Base-by-base conservation (phyloP, 1,139 yeast genomes). In the Kazachstania sp. region DNA sequence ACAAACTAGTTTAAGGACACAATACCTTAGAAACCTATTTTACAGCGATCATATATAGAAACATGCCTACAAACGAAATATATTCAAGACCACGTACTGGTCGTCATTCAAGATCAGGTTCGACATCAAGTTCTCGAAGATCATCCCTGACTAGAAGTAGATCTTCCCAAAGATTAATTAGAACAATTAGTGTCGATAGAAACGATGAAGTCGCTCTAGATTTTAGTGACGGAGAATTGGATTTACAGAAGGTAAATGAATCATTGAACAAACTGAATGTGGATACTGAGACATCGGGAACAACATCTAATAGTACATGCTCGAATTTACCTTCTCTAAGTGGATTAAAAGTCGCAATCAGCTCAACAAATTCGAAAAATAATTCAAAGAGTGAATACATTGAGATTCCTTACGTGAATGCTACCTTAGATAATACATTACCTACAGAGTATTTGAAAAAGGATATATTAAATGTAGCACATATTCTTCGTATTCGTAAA, bases 371-470 rank as follows among this genome's bases (percentile, higher is more conserved):
- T 31, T 26, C 37, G 19, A 36, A 41, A 9, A 26, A 41, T 28
- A n/a, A 37, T 12, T 38, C 26, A 26, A 19, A 36, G 29, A 49
- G 41, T 20, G 65, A 62, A 38, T 47, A 45, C 20, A 56, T 63
- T 2, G 65, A 60, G 38, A 58, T 68, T 4, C 71, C 72, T 1
- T 62, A 59, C 26, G 65, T 68, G 12, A 59, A 61, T 37, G 69
- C 64, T 8, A 51, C 57, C 3, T 67, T 86, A 47, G 95, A 86
- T 61, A 81, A 83, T 56, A 66, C 86, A 2, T 71, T 92, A 48
- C 97, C 97, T 0, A 59, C 73, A 20, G 95, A 85, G 56, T 88
- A 88, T 65, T 83, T 92, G 64, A 85, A 86, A 60, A 86, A 83
- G 53, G 97, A 90, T 62, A 71, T 92, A 43, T 64, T 87, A 41